Percentiles rank a stretch among this genome's conserved stretches.
These are phyloP conservation scores for Skeletonema potamos DNA, from an alignment of 108 stramenopile genomes.

Conservation along the genomic window DNA sequence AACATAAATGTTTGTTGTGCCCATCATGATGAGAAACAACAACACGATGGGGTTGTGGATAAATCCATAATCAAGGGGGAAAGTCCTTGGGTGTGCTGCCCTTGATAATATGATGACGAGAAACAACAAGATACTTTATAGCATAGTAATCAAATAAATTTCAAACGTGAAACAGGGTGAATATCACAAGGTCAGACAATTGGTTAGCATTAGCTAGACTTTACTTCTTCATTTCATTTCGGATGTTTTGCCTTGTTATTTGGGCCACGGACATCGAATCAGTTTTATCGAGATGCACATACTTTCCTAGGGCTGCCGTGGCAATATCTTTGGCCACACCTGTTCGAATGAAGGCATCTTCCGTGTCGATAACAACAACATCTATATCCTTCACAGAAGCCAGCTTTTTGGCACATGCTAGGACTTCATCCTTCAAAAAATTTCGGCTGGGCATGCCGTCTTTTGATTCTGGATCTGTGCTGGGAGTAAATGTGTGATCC, in stretches of 20 bases:
- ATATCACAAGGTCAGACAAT: too few relatives aligned
- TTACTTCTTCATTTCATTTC: not conserved
- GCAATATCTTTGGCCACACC: slow-evolving; percentile 77
- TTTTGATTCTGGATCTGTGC: slow-evolving; percentile 27
- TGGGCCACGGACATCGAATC: slow-evolving; percentile 15
- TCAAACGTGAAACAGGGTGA: not conserved
- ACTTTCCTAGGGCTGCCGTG: slow-evolving; percentile 49
- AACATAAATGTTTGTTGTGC: too few relatives aligned
- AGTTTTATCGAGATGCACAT: slow-evolving; percentile 40
- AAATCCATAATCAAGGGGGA: not conserved
- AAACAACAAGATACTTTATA: not conserved
- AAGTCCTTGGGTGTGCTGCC: not conserved
- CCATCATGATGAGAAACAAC: not conserved
- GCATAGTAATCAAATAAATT: not conserved
- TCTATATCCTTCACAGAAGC: slow-evolving; percentile 50
- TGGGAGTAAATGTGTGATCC: slow-evolving; percentile 48
- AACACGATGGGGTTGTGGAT: not conserved
- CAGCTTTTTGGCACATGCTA: slow-evolving; percentile 56
- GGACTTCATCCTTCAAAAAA: slow-evolving; percentile 65
- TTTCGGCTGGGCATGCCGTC: slow-evolving; percentile 60
- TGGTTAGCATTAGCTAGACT: not conserved
- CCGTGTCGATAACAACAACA: slow-evolving; percentile 65
- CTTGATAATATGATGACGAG: not conserved
- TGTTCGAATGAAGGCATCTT: slow-evolving; percentile 72
- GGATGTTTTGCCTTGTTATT: slow-evolving; percentile 19